A percentile compares a stretch with the other conserved stretches of the same genome.
These are phyloP conservation scores for Naganishia onofrii DNA, from an alignment of 768 basidiomycete genomes.

Conservation along the genomic window DNA sequence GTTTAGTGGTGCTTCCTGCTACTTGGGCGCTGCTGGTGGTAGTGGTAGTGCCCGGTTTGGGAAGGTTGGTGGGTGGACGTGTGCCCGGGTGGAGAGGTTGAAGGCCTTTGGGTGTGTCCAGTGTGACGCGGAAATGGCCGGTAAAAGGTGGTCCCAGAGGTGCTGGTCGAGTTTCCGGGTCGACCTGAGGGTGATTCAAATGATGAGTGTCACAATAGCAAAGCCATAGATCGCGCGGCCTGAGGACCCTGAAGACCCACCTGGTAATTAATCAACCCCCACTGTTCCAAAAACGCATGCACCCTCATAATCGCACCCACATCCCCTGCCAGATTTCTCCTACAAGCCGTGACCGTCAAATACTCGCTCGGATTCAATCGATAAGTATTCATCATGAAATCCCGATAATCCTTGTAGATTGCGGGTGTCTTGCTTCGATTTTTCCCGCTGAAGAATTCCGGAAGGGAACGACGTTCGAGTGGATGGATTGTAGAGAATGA, in stretches of 20 bases:
- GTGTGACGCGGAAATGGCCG: conserved; percentile 94
- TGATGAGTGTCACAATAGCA: background rate
- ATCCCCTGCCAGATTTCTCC: conserved; percentile 93
- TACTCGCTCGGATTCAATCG: conserved; percentile 90
- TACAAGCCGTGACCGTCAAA: conserved; percentile 92
- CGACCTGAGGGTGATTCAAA: conserved; percentile 63
- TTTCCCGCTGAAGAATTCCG: conserved; percentile 96
- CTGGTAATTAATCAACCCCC: conserved; percentile 99
- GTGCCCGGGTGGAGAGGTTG: conserved; percentile 70
- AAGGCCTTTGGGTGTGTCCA: conserved; percentile 93
- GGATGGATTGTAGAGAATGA: conserved; percentile 89
- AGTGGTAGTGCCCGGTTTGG: conserved; percentile 62
- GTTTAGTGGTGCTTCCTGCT: conserved; percentile 34
- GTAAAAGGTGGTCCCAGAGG: conserved; percentile 95
- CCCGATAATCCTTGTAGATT: conserved; percentile 98
- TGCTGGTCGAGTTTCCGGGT: conserved; percentile 91
- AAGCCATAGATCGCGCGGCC: background rate
- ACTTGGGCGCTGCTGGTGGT: conserved; percentile 59
- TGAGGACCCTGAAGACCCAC: conserved; percentile 60
- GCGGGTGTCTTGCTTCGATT: conserved; percentile 93
- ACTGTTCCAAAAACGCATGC: conserved; percentile 96
- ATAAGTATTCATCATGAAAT: conserved; percentile 99
- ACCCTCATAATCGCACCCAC: conserved; percentile 99
- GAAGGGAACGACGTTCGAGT: conserved; percentile 84
- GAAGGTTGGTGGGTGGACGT: conserved; percentile 56